phyloP scores from a whole-genome alignment of 164 flowering plant species.

The Kingdonia uniflora region DNA sequence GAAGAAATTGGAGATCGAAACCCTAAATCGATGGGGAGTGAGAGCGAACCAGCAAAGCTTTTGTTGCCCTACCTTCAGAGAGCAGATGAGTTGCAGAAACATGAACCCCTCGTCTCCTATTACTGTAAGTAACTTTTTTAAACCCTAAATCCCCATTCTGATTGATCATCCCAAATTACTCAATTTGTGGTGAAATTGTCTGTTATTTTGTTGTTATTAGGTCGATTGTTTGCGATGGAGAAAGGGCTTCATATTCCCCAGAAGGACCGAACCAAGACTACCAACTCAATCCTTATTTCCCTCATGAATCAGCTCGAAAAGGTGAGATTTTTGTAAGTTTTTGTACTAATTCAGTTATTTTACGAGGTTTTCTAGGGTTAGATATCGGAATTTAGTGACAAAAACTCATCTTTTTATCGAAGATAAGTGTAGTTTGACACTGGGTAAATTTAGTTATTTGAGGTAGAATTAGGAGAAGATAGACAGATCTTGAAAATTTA shows the following conservation, averaged over 20 bases:
- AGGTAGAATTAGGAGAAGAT: too few species aligned
- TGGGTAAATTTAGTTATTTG: too few species aligned
- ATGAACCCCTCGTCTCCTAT: conserved; percentile 93
- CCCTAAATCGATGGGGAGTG: conserved; percentile 54
- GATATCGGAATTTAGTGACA: too few species aligned
- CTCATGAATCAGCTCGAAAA: conserved; percentile 96
- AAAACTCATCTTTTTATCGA: too few species aligned
- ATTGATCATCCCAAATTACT: background rate
- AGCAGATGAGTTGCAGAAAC: conserved; percentile 93
- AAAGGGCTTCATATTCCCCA: conserved; percentile 75
- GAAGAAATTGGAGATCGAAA: too few species aligned
- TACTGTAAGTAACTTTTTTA: conserved; percentile 45
- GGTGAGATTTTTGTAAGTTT: conserved; percentile 27
- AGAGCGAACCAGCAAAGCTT: conserved; percentile 79
- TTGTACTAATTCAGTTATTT: too few species aligned
- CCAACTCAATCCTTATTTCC: conserved; percentile 66
- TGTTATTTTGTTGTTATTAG: conserved; percentile 19
- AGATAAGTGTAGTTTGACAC: too few species aligned
- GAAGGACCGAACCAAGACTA: conserved; percentile 73
- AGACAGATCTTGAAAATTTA: too few species aligned
- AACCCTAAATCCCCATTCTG: background rate
- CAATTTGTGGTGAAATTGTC: too few species aligned
- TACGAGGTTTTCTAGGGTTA: too few species aligned
- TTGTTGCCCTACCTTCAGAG: conserved; percentile 89
- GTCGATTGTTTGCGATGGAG: conserved; percentile 96